A percentile compares a stretch with the other conserved stretches of the same genome.
Evolutionary conservation across 2,329 filamentous ascomycete species (phyloP).

Genomic region (Aspergillus ochraceoroseus): DNA sequence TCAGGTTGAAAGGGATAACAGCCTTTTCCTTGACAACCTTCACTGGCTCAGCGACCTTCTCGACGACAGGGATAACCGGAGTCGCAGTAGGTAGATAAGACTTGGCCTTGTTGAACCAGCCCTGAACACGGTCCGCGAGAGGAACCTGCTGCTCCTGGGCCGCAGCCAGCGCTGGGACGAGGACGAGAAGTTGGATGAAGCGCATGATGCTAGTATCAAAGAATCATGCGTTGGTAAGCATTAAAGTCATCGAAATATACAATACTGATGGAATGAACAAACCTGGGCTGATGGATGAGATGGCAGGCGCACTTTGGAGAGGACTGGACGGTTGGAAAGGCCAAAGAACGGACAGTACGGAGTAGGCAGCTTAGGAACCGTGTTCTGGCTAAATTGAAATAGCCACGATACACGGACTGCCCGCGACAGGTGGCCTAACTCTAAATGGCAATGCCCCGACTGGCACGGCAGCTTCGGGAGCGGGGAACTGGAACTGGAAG

Average conservation of each 20-base stretch:
- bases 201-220: conserved; percentile 45
- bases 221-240: conserved; percentile 20
- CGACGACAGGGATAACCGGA: conserved; percentile 29
- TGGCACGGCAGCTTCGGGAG: conserved; percentile 17
- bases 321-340: conserved; percentile 11
- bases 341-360: conserved; percentile 27
- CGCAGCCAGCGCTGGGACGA: conserved; percentile 49
- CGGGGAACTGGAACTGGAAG: conserved; percentile 14
- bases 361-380: conserved; percentile 24
- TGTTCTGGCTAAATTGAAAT: conserved; percentile 22
- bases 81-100: conserved; percentile 51
- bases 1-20: conserved; percentile 51
- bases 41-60: conserved; percentile 47
- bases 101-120: conserved; percentile 51
- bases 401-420: conserved; percentile 21
- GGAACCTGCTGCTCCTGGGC: conserved; percentile 59
- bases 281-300: conserved; percentile 19
- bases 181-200: conserved; percentile 48
- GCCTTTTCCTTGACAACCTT: conserved; percentile 42
- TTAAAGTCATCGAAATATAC: conserved; percentile 3
- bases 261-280: conserved; percentile 12
- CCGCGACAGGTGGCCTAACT: conserved; percentile 33
- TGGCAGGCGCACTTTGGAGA: conserved; percentile 21
- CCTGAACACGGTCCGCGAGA: conserved; percentile 43
- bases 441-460: conserved; percentile 13